Percentiles rank a stretch among this genome's conserved stretches.
These are phyloP conservation scores for Fusarium dimerum DNA, from an alignment of 2,329 filamentous ascomycete species.

Conservation along the genomic window DNA sequence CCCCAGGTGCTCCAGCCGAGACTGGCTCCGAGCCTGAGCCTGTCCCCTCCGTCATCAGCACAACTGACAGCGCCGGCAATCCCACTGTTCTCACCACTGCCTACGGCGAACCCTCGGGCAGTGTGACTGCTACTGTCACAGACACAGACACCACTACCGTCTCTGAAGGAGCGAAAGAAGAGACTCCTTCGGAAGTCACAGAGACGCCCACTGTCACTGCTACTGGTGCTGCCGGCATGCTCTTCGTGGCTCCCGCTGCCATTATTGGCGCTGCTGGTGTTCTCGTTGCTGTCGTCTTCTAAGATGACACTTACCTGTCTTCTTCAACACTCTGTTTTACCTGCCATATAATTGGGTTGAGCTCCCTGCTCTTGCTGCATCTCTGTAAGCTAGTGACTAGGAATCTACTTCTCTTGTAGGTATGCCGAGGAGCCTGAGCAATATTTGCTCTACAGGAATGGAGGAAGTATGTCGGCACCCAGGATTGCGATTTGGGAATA, in stretches of 20 bases:
- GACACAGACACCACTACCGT: neutral
- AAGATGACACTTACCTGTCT: slow-evolving; percentile 13
- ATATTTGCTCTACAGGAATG: slow-evolving; percentile 14
- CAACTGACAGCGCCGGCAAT: slow-evolving; percentile 19
- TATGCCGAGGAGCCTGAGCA: slow-evolving; percentile 8
- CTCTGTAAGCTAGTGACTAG: neutral
- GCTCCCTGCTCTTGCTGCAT: neutral
- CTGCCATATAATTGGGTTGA: slow-evolving; percentile 8
- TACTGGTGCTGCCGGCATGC: slow-evolving; percentile 32
- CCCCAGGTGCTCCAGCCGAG: neutral
- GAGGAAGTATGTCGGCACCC: slow-evolving; percentile 20
- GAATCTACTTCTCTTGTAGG: slow-evolving; percentile 5
- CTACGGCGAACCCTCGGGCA: slow-evolving; percentile 15
- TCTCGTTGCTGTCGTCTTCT: slow-evolving; percentile 29
- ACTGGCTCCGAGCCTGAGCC: slow-evolving; percentile 8
- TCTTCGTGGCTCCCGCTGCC: slow-evolving; percentile 21
- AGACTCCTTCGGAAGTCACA: slow-evolving; percentile 22
- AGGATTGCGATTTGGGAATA: slow-evolving; percentile 25
- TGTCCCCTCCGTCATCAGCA: slow-evolving; percentile 16
- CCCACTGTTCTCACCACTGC: slow-evolving; percentile 20
- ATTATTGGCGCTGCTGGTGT: slow-evolving; percentile 30
- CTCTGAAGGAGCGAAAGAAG: slow-evolving; percentile 10
- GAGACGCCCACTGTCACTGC: slow-evolving; percentile 31
- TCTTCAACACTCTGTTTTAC: slow-evolving; percentile 11
- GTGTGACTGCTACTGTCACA: slow-evolving; percentile 10